Conservation (phyloP, 805 yeast genomes). For the Danielia oregonensis region DNA sequence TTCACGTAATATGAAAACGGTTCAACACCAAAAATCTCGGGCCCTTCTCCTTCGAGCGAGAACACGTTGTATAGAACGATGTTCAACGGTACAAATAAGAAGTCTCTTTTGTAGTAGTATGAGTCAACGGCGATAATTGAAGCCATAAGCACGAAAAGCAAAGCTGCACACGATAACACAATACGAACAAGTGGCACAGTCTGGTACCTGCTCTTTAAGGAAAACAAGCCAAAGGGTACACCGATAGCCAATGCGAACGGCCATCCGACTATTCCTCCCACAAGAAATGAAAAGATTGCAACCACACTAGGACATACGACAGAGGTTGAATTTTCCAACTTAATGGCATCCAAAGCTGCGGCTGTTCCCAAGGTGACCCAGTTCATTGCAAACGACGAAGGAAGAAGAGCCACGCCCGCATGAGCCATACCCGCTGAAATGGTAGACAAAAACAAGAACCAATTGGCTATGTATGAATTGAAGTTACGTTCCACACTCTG, state of each 20-base stretch:
- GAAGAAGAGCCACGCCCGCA: slow-evolving; percentile 81
- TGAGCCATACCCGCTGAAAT: slow-evolving; percentile 82
- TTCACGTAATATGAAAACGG: slow-evolving; percentile 67
- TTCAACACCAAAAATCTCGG: slow-evolving; percentile 87
- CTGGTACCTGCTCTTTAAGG: slow-evolving; percentile 12
- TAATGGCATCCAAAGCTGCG: slow-evolving; percentile 26
- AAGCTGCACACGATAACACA: slow-evolving; percentile 5
- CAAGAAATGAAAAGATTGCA: slow-evolving; percentile 34
- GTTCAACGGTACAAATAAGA: slow-evolving; percentile 72
- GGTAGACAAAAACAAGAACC: slow-evolving; percentile 61
- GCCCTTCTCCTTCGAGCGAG: slow-evolving; percentile 71
- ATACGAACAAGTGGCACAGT: slow-evolving; percentile 10
- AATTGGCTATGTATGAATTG: slow-evolving; percentile 42
- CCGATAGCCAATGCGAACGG: slow-evolving; percentile 74
- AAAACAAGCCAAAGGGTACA: slow-evolving; percentile 52
- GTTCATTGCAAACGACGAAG: slow-evolving; percentile 69
- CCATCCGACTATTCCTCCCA: slow-evolving; percentile 90
- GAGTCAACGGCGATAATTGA: slow-evolving; percentile 50
- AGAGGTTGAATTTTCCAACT: slow-evolving; percentile 2
- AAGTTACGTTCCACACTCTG: slow-evolving; percentile 34
- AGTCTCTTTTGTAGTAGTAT: slow-evolving; percentile 48
- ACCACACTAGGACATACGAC: slow-evolving; percentile 9
- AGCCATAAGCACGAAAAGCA: slow-evolving; percentile 18
- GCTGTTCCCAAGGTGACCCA: slow-evolving; percentile 44
- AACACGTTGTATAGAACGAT: slow-evolving; percentile 78